phyloP scores from a whole-genome alignment of 2,329 filamentous ascomycete genomes.

The Incumbomyces delicatus region DNA sequence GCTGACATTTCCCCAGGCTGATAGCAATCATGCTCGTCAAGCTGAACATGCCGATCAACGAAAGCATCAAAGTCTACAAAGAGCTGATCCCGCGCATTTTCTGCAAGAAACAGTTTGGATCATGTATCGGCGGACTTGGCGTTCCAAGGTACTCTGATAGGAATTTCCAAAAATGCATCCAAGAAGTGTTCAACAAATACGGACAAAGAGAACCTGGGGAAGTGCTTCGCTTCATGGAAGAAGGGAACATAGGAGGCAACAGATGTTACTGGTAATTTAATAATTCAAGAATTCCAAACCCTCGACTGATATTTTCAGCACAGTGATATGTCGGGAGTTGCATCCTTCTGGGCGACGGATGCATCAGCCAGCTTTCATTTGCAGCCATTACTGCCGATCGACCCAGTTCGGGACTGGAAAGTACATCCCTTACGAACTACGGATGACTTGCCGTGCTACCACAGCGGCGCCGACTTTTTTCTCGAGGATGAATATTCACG shows the following conservation, averaged over 20 bases:
- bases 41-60: conserved; percentile 34
- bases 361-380: conserved; percentile 14
- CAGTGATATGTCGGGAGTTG: conserved; percentile 3
- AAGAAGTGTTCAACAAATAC: conserved; percentile 10
- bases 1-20: conserved; percentile 25
- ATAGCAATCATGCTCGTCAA: conserved; percentile 41
- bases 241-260: conserved; percentile 5
- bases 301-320: neutral
- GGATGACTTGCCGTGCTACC: conserved; percentile 17
- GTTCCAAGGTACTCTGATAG: conserved; percentile 8
- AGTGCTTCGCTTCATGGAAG: conserved; percentile 2
- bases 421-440: conserved; percentile 12
- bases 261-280: conserved; percentile 10
- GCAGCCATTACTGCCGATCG: conserved; percentile 15
- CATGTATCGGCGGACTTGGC: conserved; percentile 14
- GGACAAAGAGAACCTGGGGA: neutral
- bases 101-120: conserved; percentile 9
- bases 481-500: conserved; percentile 13
- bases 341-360: conserved; percentile 11
- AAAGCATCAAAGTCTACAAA: conserved; percentile 35
- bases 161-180: conserved; percentile 11
- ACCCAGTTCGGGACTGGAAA: conserved; percentile 11
- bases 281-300: conserved; percentile 11
- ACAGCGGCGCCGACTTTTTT: conserved; percentile 19
- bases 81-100: conserved; percentile 24